A percentile compares a stretch with the other conserved stretches of the same genome.
phyloP scores from a whole-genome alignment of 1,284 basidiomycete species.

The Fistulina hepatica region DNA sequence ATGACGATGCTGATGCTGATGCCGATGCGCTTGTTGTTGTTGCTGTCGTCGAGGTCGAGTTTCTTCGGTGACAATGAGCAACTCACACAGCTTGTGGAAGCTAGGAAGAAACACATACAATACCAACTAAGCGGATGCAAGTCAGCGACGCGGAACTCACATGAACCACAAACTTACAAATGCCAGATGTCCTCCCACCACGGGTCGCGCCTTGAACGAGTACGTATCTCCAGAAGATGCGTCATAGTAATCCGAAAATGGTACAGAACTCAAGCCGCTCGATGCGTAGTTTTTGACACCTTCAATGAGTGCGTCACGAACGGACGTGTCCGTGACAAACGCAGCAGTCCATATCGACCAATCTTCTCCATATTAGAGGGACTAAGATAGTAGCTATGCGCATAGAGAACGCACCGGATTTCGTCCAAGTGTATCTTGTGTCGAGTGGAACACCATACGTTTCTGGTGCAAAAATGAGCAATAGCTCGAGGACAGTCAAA shows the following conservation, averaged over 20 bases:
- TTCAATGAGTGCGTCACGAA: constrained; percentile 44
- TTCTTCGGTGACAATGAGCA: too few relatives aligned
- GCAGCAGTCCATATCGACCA: constrained; percentile 57
- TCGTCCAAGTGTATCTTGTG: constrained; percentile 55
- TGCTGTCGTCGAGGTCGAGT: too few relatives aligned
- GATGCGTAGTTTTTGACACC: constrained; percentile 47
- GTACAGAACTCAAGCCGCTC: constrained; percentile 33
- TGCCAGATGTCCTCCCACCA: constrained; percentile 52
- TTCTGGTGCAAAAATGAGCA: constrained; percentile 19
- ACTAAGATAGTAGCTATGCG: neutral
- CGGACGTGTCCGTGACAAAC: constrained; percentile 37
- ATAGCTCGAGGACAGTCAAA: neutral
- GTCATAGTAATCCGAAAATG: constrained; percentile 58
- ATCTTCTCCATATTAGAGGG: constrained; percentile 28
- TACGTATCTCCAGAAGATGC: constrained; percentile 31
- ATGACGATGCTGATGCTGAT: too few relatives aligned
- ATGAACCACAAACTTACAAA: too few relatives aligned
- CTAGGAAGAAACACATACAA: too few relatives aligned
- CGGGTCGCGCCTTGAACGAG: constrained; percentile 43
- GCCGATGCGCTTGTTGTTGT: too few relatives aligned
- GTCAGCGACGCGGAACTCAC: too few relatives aligned
- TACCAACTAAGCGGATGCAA: too few relatives aligned
- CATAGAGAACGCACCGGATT: constrained; percentile 34
- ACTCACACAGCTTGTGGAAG: too few relatives aligned
- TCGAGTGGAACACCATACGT: constrained; percentile 53